Conservation (phyloP, 176 grass and related monocot species). For the Carex scoparia region DNA sequence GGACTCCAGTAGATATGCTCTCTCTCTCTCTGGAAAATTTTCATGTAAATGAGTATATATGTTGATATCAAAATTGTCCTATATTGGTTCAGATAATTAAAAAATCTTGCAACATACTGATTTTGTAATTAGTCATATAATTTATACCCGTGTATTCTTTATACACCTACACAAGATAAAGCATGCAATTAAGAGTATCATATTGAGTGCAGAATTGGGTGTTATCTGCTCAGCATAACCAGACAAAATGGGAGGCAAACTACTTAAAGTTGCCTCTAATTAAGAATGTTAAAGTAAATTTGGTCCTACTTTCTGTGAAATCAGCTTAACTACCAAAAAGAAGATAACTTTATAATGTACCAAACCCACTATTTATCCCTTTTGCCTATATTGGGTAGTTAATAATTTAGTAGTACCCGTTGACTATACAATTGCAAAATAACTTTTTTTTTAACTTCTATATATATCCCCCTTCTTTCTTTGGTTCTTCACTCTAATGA, state of each 20-base stretch:
- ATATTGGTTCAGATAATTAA: not conserved
- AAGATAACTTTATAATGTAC: not conserved
- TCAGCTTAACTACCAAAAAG: constrained; percentile 25
- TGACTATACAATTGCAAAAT: constrained; percentile 13
- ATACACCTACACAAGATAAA: not conserved
- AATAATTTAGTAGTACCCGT: not conserved
- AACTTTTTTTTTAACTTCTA: not conserved
- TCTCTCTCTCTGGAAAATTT: not conserved
- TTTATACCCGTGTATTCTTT: not conserved
- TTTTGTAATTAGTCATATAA: not conserved
- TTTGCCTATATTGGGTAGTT: constrained; percentile 6
- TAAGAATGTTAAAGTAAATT: not conserved
- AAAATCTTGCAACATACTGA: not conserved
- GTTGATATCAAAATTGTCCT: not conserved
- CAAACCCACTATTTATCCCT: constrained; percentile 8
- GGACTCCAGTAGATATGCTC: constrained; percentile 58
- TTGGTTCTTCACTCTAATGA: not conserved
- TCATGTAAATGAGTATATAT: not conserved
- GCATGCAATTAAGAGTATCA: not conserved
- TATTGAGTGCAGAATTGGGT: not conserved
- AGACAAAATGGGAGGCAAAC: constrained; percentile 26
- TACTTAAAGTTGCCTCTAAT: constrained; percentile 5
- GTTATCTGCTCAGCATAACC: not conserved
- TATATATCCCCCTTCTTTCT: constrained; percentile 8
- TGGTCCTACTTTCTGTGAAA: not conserved